Evolutionary conservation across 768 basidiomycete species (phyloP), one percentile per base, ranked within the genome.

Genomic region (Glaciozyma martinii): DNA sequence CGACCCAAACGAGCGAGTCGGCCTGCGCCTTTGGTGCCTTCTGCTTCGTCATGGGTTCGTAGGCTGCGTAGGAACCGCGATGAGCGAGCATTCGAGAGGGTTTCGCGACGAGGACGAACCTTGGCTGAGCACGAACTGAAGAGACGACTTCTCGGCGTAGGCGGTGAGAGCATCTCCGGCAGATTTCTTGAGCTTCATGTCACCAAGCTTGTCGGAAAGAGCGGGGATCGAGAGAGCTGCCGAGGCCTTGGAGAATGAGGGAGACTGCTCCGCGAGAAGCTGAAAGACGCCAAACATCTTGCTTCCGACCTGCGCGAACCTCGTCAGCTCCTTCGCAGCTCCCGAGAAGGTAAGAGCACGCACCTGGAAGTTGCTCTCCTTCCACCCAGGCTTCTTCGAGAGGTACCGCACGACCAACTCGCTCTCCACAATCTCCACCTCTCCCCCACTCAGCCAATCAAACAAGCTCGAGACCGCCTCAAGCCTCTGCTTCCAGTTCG

Each of bases 301-400:
- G 21, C 86, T 80, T 9, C 89, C 92, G 54, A 99, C 93, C 92
- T 97, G 58, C 1, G 12, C 60, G 30, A 58, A 37, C 43, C 40
- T 33, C 37, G 16, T 13, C 15, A 33, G 27, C 33, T 12, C 44
- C 49, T 6, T 12, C n/a, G 13, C n/a, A 18, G 3, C 25, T 3
- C 27, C 5, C 29, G 55, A 59, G 19, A 56, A 27, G 7, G 30
- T 3, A 42, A 27, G 32, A 19, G 15, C 13, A 71, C 76, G 62
- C 65, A 88, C 93, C 80, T 99, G 94, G 71, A 99, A 99, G 73
- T 98, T 99, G 80, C 95, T 98, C 79, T 99, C 95, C n/a, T 81
- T 83, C 92, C 91, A 97, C 3, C 93, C 91, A 68, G 80, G 80
- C 49, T 89, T 90, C 80, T 94, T 98, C 25, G 83, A 86, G 65